Evolutionary conservation across 805 yeast genomes (phyloP), one percentile per base, ranked within the genome.

Genomic region (Lachancea lanzarotensis): DNA sequence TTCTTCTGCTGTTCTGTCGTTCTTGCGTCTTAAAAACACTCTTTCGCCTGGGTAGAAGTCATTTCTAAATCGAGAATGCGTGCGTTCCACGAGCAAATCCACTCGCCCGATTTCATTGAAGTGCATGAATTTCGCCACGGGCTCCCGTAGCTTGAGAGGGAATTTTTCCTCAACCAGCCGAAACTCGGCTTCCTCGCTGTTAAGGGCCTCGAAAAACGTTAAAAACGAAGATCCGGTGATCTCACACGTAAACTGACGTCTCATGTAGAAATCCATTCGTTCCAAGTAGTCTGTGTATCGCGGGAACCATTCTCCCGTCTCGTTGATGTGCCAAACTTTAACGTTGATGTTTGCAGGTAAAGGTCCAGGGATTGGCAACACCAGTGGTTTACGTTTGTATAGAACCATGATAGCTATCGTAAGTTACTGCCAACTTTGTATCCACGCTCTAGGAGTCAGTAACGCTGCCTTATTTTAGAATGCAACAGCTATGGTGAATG

Each of bases 31-130:
- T 35, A 89, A 77, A 50, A 73, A 75, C 5, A 89, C 93, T 15
- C 72, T 71, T 63, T 93, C 98, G 9, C 97, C 97, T 0, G 96
- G 96, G 60, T 84, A 93, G 59, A 80, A 93, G 56, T 89, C 95
- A 50, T 74, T 76, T 51, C 84, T 84, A 69, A 91, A 86, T 42
- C 72, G 73, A 49, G 74, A 67, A 59, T 89, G 91, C 16, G 91
- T 89, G 48, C 82, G 83, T 65, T 93, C 98, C 3, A 90, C 96
- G 31, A 93, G 72, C 49, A 78, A 79, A 62, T 91, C 98, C 41
- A 93, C 74, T 53, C 98, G 74, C 30, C 95, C 80, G 12, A 79
- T 80, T 11, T 83, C 74, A 52, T 88, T 84, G 60, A 88, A 89
- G 60, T 90, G 96, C 12, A 91, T 73, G 52, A 75, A 80, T 52